Conservation (phyloP, 371 early-diverging fungal genomes). For the Funneliformis caledonium region DNA sequence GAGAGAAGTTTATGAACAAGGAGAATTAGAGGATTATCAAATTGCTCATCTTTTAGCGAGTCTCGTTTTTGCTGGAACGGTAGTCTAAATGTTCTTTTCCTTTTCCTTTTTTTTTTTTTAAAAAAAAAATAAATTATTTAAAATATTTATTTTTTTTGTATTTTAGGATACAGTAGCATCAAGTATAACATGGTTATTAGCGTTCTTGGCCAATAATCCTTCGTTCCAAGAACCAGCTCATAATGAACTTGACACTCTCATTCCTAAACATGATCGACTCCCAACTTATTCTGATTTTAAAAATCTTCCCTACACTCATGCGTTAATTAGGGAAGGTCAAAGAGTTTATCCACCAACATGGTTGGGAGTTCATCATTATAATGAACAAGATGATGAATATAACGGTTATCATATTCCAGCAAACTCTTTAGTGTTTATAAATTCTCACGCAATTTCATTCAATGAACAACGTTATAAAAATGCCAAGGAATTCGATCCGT, state of each 20-base stretch:
- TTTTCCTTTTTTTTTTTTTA: background rate
- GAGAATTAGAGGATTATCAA: background rate
- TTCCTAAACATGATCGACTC: background rate
- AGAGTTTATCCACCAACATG: background rate
- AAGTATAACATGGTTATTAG: background rate
- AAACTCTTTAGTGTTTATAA: background rate
- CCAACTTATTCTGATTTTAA: background rate
- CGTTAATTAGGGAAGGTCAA: conserved; percentile 10
- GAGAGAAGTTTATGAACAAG: background rate
- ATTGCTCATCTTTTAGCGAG: background rate
- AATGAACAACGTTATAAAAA: conserved; percentile 6
- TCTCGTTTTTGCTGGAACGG: background rate
- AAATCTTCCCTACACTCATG: conserved; percentile 21
- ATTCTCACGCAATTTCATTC: background rate
- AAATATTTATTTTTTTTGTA: background rate
- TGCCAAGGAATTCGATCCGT: conserved; percentile 24
- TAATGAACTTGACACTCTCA: background rate
- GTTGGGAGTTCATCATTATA: background rate
- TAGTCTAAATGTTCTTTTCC: background rate
- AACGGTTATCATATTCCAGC: conserved; percentile 17
- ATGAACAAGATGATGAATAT: conserved; percentile 24
- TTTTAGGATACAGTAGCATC: conserved; percentile 5
- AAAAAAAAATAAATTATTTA: background rate
- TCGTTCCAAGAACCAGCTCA: background rate
- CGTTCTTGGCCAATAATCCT: conserved; percentile 1